A percentile compares a stretch with the other conserved stretches of the same genome.
These are phyloP conservation scores for Phytophthora rubi DNA, from an alignment of 352 stramenopile species.

Conservation along the genomic window DNA sequence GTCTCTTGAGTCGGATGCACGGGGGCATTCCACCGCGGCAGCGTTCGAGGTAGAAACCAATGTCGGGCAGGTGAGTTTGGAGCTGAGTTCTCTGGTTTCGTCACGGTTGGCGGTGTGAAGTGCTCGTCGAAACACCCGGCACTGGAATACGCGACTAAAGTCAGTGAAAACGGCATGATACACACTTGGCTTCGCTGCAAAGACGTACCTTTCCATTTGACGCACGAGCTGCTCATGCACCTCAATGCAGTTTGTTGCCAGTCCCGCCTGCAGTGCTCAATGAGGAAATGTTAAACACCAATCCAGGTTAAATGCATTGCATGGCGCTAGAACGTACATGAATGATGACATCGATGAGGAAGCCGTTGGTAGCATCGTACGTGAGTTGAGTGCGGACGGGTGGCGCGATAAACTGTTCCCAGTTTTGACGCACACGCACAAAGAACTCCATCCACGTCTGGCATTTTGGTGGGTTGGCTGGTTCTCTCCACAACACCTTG, in stretches of 20 bases:
- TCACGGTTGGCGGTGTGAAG: constrained; percentile 47
- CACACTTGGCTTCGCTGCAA: background rate
- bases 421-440: constrained; percentile 29
- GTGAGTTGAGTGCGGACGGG: constrained; percentile 63
- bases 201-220: constrained; percentile 49
- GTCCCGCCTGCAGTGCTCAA: constrained; percentile 35
- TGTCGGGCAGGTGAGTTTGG: constrained; percentile 28
- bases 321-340: constrained; percentile 40
- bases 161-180: constrained; percentile 1
- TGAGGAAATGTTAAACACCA: constrained; percentile 8
- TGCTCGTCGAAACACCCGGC: constrained; percentile 62
- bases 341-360: constrained; percentile 65
- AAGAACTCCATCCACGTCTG: constrained; percentile 34
- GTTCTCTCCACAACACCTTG: constrained; percentile 91
- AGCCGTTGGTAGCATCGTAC: constrained; percentile 60
- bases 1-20: constrained; percentile 51
- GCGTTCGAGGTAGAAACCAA: constrained; percentile 33
- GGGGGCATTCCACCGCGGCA: constrained; percentile 49
- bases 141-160: constrained; percentile 26
- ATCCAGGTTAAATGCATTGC: background rate
- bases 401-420: constrained; percentile 46
- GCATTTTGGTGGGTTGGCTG: constrained; percentile 35
- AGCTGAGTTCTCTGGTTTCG: constrained; percentile 39
- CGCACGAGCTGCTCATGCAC: constrained; percentile 50
- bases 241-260: constrained; percentile 38